A percentile compares a stretch with the other conserved stretches of the same genome.
Conservation (phyloP, 1,284 basidiomycete species). For the Wolfiporia cocos region DNA sequence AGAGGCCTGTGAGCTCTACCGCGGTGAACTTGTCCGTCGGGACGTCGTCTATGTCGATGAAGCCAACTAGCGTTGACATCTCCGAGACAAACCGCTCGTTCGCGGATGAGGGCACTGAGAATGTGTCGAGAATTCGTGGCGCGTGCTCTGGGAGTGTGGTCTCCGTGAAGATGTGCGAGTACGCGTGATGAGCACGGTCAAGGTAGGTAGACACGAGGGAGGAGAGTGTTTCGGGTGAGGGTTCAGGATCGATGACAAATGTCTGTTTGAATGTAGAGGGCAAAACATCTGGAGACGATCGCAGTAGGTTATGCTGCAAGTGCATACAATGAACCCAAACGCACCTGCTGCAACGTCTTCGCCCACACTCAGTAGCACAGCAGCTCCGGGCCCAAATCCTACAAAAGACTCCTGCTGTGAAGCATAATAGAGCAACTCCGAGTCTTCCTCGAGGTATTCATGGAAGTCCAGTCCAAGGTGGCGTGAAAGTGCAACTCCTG, state of each 20-base stretch:
- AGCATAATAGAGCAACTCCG: constrained; percentile 23
- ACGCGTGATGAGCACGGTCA: constrained; percentile 51
- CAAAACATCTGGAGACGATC: constrained; percentile 32
- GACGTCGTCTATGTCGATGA: constrained; percentile 40
- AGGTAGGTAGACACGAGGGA: constrained; percentile 49
- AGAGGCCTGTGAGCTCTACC: constrained; percentile 48
- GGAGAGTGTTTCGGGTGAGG: constrained; percentile 32
- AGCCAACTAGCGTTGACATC: constrained; percentile 40
- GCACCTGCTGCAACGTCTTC: constrained; percentile 53
- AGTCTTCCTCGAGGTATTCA: constrained; percentile 43
- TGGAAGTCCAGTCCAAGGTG: constrained; percentile 67
- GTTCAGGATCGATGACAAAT: constrained; percentile 31
- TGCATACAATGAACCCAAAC: background rate
- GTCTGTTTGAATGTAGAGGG: constrained; percentile 40
- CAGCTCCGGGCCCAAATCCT: constrained; percentile 45
- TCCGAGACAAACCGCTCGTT: constrained; percentile 34
- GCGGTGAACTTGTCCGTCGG: constrained; percentile 48
- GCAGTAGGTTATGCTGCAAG: constrained; percentile 3
- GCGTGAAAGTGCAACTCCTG: constrained; percentile 53
- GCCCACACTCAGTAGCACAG: constrained; percentile 50
- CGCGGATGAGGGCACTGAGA: constrained; percentile 32
- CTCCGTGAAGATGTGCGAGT: constrained; percentile 42
- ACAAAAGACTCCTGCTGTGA: constrained; percentile 42
- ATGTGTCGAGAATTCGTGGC: constrained; percentile 35
- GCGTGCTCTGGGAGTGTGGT: constrained; percentile 20